These are phyloP conservation scores for Mycena haematopus DNA, from an alignment of 768 basidiomycete species.

Conservation along the genomic window DNA sequence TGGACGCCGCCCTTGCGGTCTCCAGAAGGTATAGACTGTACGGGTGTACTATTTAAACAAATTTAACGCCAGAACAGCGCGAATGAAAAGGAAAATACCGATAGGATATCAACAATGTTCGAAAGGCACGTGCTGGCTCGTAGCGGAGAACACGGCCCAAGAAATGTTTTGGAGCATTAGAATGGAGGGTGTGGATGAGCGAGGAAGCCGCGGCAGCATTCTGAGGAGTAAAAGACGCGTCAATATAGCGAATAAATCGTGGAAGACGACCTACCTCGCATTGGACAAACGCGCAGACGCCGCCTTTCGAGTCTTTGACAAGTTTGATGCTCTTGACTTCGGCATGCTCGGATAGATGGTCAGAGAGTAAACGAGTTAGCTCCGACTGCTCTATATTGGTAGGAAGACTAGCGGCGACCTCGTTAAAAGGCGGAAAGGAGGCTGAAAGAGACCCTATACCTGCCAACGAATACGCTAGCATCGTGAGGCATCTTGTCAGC, in stretches of 20 bases:
- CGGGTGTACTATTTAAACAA: conserved; percentile 43
- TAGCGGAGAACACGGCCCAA: conserved; percentile 77
- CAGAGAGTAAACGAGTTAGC: conserved; percentile 62
- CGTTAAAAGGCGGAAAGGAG: conserved; percentile 17
- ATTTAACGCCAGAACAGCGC: not conserved
- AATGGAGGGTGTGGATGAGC: conserved; percentile 66
- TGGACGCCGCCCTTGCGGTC: conserved; percentile 32
- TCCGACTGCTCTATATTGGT: conserved; percentile 69
- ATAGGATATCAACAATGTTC: conserved; percentile 78
- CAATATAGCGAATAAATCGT: conserved; percentile 15
- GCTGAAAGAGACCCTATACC: conserved; percentile 47
- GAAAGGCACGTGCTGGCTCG: conserved; percentile 78
- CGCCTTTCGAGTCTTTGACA: conserved; percentile 76
- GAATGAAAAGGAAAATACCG: conserved; percentile 47
- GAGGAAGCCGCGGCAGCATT: conserved; percentile 60
- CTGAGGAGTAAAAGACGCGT: conserved; percentile 44
- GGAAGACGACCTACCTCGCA: conserved; percentile 63
- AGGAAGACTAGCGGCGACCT: conserved; percentile 59
- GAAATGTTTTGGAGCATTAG: conserved; percentile 63
- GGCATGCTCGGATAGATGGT: conserved; percentile 70
- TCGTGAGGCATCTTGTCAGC: conserved; percentile 69
- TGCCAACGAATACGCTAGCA: conserved; percentile 85
- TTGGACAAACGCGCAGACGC: conserved; percentile 86
- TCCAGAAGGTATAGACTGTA: conserved; percentile 40
- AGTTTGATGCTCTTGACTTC: conserved; percentile 74